Evolutionary conservation across 495 filamentous ascomycete species (phyloP).

Genomic region (Darksidea phi): DNA sequence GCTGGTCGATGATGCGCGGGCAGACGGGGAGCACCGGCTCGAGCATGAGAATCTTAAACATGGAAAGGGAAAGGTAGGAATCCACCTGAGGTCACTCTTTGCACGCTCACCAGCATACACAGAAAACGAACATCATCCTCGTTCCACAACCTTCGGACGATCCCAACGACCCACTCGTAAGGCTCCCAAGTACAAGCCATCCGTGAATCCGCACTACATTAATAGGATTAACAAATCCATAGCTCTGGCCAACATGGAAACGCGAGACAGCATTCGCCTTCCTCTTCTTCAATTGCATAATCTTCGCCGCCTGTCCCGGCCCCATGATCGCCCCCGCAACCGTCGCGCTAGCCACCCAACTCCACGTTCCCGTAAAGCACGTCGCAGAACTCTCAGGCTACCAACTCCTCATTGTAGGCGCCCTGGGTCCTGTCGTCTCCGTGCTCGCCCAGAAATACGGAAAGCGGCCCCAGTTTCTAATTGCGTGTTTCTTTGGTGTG

Average conservation of each 20-base stretch:
- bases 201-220: background rate
- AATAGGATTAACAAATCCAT: background rate
- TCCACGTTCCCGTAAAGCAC: constrained; percentile 12
- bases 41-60: constrained; percentile 24
- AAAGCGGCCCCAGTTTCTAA: constrained; percentile 24
- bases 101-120: too few species aligned
- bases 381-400: constrained; percentile 24
- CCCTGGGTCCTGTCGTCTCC: constrained; percentile 25
- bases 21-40: constrained; percentile 11
- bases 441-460: constrained; percentile 24
- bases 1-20: constrained; percentile 15
- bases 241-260: constrained; percentile 31
- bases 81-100: too few species aligned
- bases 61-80: constrained; percentile 22
- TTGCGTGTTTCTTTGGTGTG: constrained; percentile 20
- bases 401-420: constrained; percentile 22
- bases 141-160: constrained; percentile 23
- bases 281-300: constrained; percentile 30
- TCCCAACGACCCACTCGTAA: constrained; percentile 26
- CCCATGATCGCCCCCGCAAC: constrained; percentile 28
- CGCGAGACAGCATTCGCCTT: constrained; percentile 20
- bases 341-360: constrained; percentile 17
- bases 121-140: constrained; percentile 21
- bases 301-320: constrained; percentile 24
- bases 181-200: background rate